Evolutionary conservation across 1,284 basidiomycete species (phyloP).

Genomic region (Flammula alnicola): DNA sequence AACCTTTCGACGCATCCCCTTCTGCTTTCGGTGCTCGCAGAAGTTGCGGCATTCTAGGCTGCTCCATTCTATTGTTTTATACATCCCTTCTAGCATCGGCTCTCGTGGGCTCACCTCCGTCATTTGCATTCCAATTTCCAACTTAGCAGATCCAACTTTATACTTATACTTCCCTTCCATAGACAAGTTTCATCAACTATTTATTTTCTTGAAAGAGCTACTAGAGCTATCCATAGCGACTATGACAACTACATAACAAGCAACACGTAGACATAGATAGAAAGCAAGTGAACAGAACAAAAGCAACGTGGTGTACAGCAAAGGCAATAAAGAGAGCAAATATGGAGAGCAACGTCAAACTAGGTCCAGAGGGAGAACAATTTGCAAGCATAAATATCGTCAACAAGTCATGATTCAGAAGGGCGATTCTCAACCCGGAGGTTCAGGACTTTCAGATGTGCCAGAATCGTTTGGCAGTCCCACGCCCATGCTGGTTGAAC

Average conservation of each 20-base stretch:
- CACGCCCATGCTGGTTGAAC: background rate
- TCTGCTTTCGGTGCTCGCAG: no score
- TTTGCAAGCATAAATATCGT: background rate
- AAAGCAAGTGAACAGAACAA: background rate
- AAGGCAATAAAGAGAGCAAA: constrained; percentile 1
- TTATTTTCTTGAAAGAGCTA: no score
- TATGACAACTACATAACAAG: background rate
- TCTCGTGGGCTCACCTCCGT: no score
- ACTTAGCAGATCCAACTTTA: no score
- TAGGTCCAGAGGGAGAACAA: background rate
- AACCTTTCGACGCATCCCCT: no score
- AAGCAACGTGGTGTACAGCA: constrained; percentile 2
- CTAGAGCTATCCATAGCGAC: no score
- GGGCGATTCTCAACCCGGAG: background rate
- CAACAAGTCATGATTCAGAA: background rate
- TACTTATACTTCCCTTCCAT: no score
- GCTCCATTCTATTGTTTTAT: no score
- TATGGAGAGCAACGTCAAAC: background rate
- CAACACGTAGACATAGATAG: background rate
- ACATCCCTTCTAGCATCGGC: no score
- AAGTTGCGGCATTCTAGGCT: no score
- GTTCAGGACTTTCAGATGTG: constrained; percentile 13
- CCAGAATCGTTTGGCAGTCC: constrained; percentile 6
- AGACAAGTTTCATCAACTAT: no score
- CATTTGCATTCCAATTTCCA: no score